Conservation (phyloP, 345 rosid species). For the Linum tenue region DNA sequence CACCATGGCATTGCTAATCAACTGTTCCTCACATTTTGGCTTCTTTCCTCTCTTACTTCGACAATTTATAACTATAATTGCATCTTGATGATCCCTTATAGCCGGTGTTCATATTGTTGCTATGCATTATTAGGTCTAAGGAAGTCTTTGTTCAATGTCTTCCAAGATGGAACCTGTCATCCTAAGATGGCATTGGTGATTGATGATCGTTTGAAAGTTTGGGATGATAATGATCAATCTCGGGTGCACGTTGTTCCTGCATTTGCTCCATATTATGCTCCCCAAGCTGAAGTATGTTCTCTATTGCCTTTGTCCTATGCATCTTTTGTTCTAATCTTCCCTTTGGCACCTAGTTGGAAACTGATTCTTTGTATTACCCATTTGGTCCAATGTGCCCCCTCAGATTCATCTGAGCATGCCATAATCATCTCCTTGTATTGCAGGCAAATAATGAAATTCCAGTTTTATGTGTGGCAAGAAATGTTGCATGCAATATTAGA, state of each 20-base stretch:
- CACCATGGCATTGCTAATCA: conserved; percentile 8
- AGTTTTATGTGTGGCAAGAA: conserved; percentile 80
- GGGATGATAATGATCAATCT: conserved; percentile 98
- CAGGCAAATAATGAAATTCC: conserved; percentile 74
- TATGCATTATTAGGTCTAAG: conserved; percentile 41
- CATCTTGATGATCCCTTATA: conserved; percentile 1
- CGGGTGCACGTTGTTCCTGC: conserved; percentile 99
- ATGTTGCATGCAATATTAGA: conserved; percentile 94
- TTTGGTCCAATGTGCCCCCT: background rate
- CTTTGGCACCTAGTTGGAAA: no score
- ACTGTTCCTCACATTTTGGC: conserved; percentile 2
- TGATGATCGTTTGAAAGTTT: conserved; percentile 94
- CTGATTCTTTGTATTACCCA: background rate
- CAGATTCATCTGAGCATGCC: conserved; percentile 6
- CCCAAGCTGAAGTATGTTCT: conserved; percentile 84
- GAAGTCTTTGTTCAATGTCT: conserved; percentile 84
- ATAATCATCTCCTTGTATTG: conserved; percentile 22
- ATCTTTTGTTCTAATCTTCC: background rate
- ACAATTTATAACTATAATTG: background rate
- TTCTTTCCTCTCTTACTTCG: background rate
- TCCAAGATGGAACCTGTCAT: conserved; percentile 80
- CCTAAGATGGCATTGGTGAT: conserved; percentile 96
- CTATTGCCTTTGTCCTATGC: conserved; percentile 6
- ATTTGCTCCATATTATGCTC: conserved; percentile 94
- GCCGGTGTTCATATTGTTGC: background rate